phyloP scores from a whole-genome alignment of 306 rosid species.

The Adenanthera pavonina region DNA sequence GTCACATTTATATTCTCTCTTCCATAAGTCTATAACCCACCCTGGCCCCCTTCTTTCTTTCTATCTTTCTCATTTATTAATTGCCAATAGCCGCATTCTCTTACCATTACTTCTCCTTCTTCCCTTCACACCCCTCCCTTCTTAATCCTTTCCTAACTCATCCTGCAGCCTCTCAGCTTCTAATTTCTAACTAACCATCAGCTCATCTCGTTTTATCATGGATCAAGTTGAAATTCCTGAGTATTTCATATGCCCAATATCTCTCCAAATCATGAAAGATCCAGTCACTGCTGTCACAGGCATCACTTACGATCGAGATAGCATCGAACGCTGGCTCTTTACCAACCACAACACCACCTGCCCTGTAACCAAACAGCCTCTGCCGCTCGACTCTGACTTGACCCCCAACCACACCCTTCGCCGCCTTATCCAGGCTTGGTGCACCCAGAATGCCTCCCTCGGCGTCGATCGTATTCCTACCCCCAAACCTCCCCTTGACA shows the following conservation, averaged over 20 bases:
- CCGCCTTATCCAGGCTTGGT: constrained; percentile 67
- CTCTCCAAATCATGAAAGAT: constrained; percentile 64
- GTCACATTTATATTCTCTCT: neutral
- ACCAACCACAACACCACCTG: constrained; percentile 44
- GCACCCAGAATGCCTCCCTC: constrained; percentile 40
- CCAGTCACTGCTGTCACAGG: constrained; percentile 63
- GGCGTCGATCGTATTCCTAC: constrained; percentile 56
- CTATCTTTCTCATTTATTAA: neutral
- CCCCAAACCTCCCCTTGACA: constrained; percentile 51
- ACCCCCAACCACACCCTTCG: constrained; percentile 64
- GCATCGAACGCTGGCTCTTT: constrained; percentile 65
- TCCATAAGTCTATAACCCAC: neutral
- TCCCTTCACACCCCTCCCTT: neutral
- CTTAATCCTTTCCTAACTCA: neutral
- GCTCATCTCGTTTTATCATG: constrained; percentile 30
- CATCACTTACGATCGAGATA: constrained; percentile 61
- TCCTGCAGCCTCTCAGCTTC: neutral
- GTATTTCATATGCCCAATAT: constrained; percentile 61
- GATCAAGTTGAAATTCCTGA: constrained; percentile 61
- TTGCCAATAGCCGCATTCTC: constrained; percentile 37
- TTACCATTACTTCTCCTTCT: neutral
- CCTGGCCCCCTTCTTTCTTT: neutral
- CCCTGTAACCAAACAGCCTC: constrained; percentile 54
- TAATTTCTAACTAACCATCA: too few relatives aligned
- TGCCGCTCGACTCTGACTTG: constrained; percentile 41